Evolutionary conservation across 805 yeast genomes (phyloP), one percentile per base, ranked within the genome.

Genomic region (Wickerhamomyces pijperi): DNA sequence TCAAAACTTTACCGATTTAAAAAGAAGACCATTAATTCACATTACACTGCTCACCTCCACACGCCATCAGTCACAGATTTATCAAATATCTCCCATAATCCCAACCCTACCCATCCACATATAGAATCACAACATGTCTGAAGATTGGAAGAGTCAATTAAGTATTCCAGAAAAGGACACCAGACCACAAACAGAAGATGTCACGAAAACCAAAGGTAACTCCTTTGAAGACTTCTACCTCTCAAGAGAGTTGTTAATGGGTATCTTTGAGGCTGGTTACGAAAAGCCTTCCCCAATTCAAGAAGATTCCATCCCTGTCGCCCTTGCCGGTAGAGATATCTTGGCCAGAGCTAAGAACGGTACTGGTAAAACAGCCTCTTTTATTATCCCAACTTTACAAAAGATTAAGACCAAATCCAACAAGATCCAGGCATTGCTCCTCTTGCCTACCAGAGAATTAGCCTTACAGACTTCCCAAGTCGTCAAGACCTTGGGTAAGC

Each of bases 341-440:
- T 72, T 92, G 46, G 98, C 98, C 14, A 76, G 98, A 65, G 97
- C 98, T 34, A 92, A 92, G 60, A 92, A 92, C 63, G 98, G 98
- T 46, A 92, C 98, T 1, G 98, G 98, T 54, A 92, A 92, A 59
- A 92, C 98, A 8, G 98, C 97, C 2, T 94, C 98, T 6, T 92
- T 92, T 60, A 81, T 86, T 37, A 90, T 92, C 48, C 98, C 98
- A 38, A 75, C 94, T 21, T 70, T 92, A 54, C 95, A 92, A 60
- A 82, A 79, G 57, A 71, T 87, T 44, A 84, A 88, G 61, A 88
- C 97, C 40, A 82, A 85, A 55, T 49, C 78, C 37, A 74, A 78
- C 61, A 81, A 82, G 57, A 85, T 87, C 51, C 98, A 92, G 63
- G 92, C 95, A 7, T 73, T 92, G 43, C 85, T 92, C 42, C 72